Conservation (phyloP, 2,329 filamentous ascomycete species). For the Penicillium sp. region DNA sequence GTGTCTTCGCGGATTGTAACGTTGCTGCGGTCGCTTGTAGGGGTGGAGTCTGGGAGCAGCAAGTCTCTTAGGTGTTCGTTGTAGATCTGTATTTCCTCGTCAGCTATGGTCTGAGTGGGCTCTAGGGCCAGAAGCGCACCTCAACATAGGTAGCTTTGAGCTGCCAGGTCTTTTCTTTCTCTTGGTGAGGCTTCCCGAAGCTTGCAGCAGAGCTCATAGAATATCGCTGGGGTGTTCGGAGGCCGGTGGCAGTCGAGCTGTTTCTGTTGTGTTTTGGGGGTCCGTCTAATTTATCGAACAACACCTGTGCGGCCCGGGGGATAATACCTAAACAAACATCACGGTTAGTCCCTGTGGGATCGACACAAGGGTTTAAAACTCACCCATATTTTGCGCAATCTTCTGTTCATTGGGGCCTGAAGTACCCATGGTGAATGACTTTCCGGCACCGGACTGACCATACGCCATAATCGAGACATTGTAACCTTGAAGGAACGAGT, state of each 20-base stretch:
- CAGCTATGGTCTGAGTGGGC: neutral
- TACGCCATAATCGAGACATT: constrained; percentile 98
- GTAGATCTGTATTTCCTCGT: constrained; percentile 68
- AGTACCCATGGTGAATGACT: constrained; percentile 99
- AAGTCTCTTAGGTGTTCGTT: constrained; percentile 95
- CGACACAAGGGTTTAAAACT: constrained; percentile 34
- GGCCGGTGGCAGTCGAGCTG: constrained; percentile 73
- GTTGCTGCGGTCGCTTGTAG: constrained; percentile 67
- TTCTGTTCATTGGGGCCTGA: constrained; percentile 78
- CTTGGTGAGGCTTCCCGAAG: constrained; percentile 48
- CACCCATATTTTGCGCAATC: constrained; percentile 74
- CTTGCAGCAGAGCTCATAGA: constrained; percentile 60
- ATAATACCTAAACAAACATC: constrained; percentile 72
- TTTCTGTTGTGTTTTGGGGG: constrained; percentile 56
- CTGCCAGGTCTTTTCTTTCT: constrained; percentile 85
- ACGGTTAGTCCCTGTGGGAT: constrained; percentile 1
- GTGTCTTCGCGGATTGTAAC: constrained; percentile 94
- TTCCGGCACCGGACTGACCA: constrained; percentile 94
- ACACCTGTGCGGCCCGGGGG: constrained; percentile 78
- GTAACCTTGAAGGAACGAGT: constrained; percentile 90
- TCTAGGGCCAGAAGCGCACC: constrained; percentile 38
- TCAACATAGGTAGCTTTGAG: constrained; percentile 90
- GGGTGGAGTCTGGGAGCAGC: constrained; percentile 73
- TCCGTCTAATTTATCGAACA: constrained; percentile 85
- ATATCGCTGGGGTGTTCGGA: constrained; percentile 78